phyloP scores from a whole-genome alignment of 495 filamentous ascomycete genomes.

The Podospora tetraspora region DNA sequence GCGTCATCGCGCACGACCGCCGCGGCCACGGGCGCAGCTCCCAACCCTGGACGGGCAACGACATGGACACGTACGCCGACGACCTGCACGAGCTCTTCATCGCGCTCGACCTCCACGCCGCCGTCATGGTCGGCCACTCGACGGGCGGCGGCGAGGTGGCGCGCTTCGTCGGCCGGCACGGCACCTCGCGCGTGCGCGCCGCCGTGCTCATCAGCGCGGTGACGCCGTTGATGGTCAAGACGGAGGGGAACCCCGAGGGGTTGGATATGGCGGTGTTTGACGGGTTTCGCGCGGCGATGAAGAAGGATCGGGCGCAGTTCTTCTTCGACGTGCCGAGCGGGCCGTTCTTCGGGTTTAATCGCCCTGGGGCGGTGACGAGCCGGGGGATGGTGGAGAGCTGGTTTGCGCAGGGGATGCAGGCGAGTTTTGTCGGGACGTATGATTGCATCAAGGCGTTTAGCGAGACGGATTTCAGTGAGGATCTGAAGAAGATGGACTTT shows the following conservation, averaged over 20 bases:
- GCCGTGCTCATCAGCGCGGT: slow-evolving; percentile 37
- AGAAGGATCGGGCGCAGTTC: slow-evolving; percentile 35
- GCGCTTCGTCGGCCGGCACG: slow-evolving; percentile 30
- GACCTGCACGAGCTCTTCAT: slow-evolving; percentile 36
- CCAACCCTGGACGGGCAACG: slow-evolving; percentile 39
- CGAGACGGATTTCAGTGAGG: slow-evolving; percentile 39
- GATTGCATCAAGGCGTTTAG: slow-evolving; percentile 38
- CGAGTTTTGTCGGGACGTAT: slow-evolving; percentile 35
- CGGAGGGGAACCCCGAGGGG: slow-evolving; percentile 30
- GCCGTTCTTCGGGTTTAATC: slow-evolving; percentile 43
- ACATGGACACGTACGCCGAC: slow-evolving; percentile 37
- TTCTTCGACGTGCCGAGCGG: slow-evolving; percentile 38
- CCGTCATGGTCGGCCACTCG: slow-evolving; percentile 38
- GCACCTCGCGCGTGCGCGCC: slow-evolving; percentile 34
- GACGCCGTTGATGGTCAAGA: slow-evolving; percentile 36
- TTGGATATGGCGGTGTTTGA: slow-evolving; percentile 34
- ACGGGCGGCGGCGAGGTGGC: slow-evolving; percentile 41
- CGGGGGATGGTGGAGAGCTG: slow-evolving; percentile 38
- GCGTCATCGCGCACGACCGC: slow-evolving; percentile 40
- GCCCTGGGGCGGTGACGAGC: slow-evolving; percentile 28
- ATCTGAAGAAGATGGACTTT: slow-evolving; percentile 38
- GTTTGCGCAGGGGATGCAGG: slow-evolving; percentile 40
- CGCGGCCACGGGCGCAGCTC: slow-evolving; percentile 40
- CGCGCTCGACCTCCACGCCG: slow-evolving; percentile 31
- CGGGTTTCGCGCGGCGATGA: slow-evolving; percentile 33